Percentiles rank a stretch among this genome's conserved stretches.
Evolutionary conservation across 768 basidiomycete species (phyloP).

Genomic region (Panellus pusillus): DNA sequence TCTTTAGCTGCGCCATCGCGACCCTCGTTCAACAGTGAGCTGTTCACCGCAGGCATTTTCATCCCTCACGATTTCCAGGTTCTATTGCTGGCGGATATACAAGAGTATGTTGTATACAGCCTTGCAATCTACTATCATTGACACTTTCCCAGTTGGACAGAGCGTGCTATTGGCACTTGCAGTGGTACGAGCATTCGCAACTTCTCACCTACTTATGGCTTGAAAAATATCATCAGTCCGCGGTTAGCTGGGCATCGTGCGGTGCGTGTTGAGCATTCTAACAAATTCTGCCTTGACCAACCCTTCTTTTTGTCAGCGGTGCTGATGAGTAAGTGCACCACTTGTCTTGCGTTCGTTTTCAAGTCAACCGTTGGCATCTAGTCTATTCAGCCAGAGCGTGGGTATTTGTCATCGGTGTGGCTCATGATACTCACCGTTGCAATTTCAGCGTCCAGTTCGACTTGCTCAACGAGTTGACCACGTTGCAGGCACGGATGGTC

Average conservation of each 20-base stretch:
- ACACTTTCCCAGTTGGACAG: constrained; percentile 11
- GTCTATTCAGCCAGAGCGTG: constrained; percentile 19
- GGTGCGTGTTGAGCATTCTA: not conserved
- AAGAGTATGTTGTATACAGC: constrained; percentile 5
- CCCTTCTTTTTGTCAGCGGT: not conserved
- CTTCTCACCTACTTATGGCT: not conserved
- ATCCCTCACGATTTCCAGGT: constrained; percentile 4
- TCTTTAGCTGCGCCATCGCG: constrained; percentile 22
- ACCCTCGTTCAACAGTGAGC: constrained; percentile 20
- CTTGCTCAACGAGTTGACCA: constrained; percentile 1
- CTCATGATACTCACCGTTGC: not conserved
- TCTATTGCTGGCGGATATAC: constrained; percentile 22
- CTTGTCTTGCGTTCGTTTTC: not conserved
- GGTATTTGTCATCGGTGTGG: not conserved
- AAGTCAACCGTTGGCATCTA: not conserved
- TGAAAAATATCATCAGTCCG: not conserved
- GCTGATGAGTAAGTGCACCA: not conserved
- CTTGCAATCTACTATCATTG: not conserved
- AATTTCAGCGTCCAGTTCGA: constrained; percentile 7
- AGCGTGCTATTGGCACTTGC: constrained; percentile 1
- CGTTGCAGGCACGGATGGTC: not conserved
- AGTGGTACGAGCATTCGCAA: constrained; percentile 1
- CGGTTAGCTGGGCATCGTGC: constrained; percentile 19
- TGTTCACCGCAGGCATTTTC: not conserved
- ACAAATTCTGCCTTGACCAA: not conserved